Evolutionary conservation across 768 basidiomycete genomes (phyloP), one percentile per base, ranked within the genome.

Genomic region (Lentinula boryana): DNA sequence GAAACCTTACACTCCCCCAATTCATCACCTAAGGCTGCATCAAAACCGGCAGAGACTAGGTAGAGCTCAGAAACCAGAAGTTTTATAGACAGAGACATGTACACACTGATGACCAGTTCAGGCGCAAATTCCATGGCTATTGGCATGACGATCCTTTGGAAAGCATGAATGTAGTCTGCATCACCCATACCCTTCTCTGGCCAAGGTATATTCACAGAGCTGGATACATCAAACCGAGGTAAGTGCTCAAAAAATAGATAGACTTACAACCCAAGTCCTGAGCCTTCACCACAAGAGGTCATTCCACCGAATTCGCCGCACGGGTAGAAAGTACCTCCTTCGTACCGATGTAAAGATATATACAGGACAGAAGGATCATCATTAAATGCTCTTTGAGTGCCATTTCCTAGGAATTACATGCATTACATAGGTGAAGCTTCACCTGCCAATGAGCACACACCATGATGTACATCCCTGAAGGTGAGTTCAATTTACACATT

Each of bases 151-250:
- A 98, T 82, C 67, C 88, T 88, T 68, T 98, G 95, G 73, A 99
- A 98, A 0, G 97, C 97, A 67, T 95, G 88, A 18, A 99, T 81
- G 67, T 99, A 99, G 69, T 99, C 97, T 13, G 93, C 92, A 69
- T 99, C 96, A 5, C 85, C 85, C 87, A 97, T 96, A 15, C 91
- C 94, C 41, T 73, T 75, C 56, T 82, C 80, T 7, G 94, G 93
- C 95, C 97, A 99, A 0, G 96, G 95, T 58, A 99, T 83, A 70
- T 99, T 99, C 65, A 99, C 93, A 53, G 90, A 93, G 69, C 94
- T 98, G 60, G 60, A 61, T 50, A 21, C 52, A 18, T 44, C 62
- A 49, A 60, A 56, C 27, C 61, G 12, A 35, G 60, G 56, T 36
- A 36, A 15, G n/a, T 46, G 35, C 43, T 31, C 59, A 61, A 32